Evolutionary conservation across 805 yeast species (phyloP), one percentile per base, ranked within the genome.

Genomic region (Yarrowia phangngaensis): DNA sequence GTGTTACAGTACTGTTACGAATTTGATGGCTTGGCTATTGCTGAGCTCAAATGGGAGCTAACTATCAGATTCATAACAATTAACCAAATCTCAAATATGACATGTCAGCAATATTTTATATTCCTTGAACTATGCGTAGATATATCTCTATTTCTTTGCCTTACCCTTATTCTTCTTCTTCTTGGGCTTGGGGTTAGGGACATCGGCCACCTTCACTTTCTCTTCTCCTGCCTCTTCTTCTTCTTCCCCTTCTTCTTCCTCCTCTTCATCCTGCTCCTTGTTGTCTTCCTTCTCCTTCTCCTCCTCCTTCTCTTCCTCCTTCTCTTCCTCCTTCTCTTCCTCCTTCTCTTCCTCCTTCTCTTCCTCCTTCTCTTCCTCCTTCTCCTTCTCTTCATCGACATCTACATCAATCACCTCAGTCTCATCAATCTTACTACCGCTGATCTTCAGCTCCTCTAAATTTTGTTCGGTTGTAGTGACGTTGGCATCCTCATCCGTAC

Each of bases 381-480:
- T 30, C 45, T 38, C n/a, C 45, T 38, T 20, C 24, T 31, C 32
- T 11, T 23, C 24, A 1, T 19, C 45, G 11, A 32, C 45, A 23
- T 38, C 45, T 26, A 32, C 45, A 35, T 41, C 48, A 15, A 35
- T 29, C 20, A 22, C 48, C 13, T 15, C 34, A 11, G 48, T 15
- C 16, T 28, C 16, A 28, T 6, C 31, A 28, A 15, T 11, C 16
- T 28, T 12, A 6, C n/a, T 15, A 14, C 8, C 31, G 7, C n/a
- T 14, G 16, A 28, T 14, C 13, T n/a, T 28, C 6, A 11, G 29
- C n/a, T 34, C 35, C 34, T 41, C 23, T 20, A 20, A n/a, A 23
- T 20, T 35, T 27, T 41, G 28, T 13, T 41, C 35, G 20, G 35
- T 54, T 13, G 51, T 55, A 15, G 52, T 51, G 8, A 27, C 51